Conservation (phyloP, 2,329 filamentous ascomycete species). For the Elsinoe fawcettii region DNA sequence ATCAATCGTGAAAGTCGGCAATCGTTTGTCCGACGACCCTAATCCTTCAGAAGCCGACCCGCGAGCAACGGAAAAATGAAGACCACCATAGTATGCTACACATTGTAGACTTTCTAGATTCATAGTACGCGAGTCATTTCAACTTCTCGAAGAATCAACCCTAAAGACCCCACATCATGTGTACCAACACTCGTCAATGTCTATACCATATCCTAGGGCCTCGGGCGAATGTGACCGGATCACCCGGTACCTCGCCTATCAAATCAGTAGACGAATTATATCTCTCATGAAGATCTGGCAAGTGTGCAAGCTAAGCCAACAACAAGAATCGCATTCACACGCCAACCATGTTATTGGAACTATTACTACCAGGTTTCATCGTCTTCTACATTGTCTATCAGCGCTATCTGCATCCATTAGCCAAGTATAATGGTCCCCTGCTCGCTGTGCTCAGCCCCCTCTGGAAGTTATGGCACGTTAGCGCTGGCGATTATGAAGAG, state of each 20-base stretch:
- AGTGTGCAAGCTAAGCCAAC: too few species aligned
- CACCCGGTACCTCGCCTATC: background rate
- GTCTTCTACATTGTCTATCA: constrained; percentile 22
- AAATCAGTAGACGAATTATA: background rate
- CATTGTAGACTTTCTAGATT: too few species aligned
- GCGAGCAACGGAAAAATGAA: too few species aligned
- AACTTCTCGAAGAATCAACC: too few species aligned
- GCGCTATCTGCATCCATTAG: constrained; percentile 21
- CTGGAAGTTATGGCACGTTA: constrained; percentile 8
- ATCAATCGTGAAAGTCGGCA: too few species aligned
- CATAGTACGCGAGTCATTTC: background rate
- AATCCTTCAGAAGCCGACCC: too few species aligned
- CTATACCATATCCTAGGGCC: background rate
- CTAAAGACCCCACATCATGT: too few species aligned
- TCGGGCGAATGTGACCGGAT: background rate
- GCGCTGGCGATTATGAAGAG: background rate
- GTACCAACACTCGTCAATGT: too few species aligned
- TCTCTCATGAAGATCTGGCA: too few species aligned
- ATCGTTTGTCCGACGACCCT: too few species aligned
- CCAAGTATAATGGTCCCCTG: constrained; percentile 23
- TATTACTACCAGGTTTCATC: background rate
- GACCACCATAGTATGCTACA: too few species aligned
- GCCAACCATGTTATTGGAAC: background rate
- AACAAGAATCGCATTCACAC: too few species aligned
- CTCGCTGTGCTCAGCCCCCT: constrained; percentile 16